These are phyloP conservation scores for Cadophora sp. DNA, from an alignment of 2,329 filamentous ascomycete genomes.

Conservation along the genomic window DNA sequence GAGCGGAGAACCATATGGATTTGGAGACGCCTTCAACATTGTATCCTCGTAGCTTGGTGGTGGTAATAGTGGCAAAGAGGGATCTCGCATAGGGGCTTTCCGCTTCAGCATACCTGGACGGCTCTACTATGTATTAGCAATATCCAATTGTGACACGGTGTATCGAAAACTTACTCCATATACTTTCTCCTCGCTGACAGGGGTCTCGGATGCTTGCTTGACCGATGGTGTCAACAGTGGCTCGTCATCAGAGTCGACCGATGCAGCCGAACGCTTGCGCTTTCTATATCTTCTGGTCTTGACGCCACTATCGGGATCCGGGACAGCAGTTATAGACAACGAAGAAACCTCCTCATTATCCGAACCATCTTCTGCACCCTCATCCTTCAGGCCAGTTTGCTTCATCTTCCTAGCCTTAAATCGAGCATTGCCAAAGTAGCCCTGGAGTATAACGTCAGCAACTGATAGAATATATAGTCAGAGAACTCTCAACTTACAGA, in stretches of 20 bases:
- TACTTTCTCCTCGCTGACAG: conserved; percentile 5
- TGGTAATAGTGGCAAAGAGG: not conserved
- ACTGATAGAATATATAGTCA: no score
- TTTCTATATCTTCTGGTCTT: conserved; percentile 13
- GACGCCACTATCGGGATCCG: not conserved
- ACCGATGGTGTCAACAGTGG: not conserved
- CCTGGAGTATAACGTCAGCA: not conserved
- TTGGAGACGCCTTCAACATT: conserved; percentile 11
- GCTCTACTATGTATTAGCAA: conserved; percentile 3
- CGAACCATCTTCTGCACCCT: not conserved
- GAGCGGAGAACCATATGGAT: conserved; percentile 12
- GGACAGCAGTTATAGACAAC: not conserved
- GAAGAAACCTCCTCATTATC: conserved; percentile 3
- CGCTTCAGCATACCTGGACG: conserved; percentile 14
- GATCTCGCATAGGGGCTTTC: conserved; percentile 4
- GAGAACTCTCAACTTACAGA: not conserved
- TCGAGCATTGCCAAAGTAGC: conserved; percentile 13
- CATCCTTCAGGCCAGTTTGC: not conserved
- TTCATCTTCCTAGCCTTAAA: conserved; percentile 11
- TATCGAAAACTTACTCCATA: not conserved
- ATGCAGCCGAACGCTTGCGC: conserved; percentile 5
- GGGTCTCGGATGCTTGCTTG: not conserved
- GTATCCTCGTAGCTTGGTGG: conserved; percentile 13
- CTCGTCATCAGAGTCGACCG: conserved; percentile 9
- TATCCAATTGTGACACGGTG: not conserved